Evolutionary conservation across 345 rosid species (phyloP), one percentile per base, ranked within the genome.

Genomic region (Euphorbia peplus): DNA sequence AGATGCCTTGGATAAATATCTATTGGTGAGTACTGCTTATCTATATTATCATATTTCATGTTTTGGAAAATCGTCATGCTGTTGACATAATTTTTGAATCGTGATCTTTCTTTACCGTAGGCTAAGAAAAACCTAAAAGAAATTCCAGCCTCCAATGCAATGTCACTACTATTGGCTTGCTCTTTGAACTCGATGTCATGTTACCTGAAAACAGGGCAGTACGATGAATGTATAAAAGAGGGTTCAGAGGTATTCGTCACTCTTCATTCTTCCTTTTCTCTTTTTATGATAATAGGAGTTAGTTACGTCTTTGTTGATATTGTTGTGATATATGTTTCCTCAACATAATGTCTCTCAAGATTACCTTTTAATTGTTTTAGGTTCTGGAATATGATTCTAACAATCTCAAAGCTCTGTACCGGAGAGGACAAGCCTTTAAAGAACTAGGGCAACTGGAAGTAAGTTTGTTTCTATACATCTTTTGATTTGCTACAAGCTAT

Each of bases 151-250:
- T 79, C 92, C 66, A 78, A 84, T 78, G 83, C 86, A 47, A 83
- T 78, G 69, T 53, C 91, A 42, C 88, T 95, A 55, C 59, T 78
- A 68, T 62, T 86, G 83, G 90, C 92, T 30, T 92, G 98, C 81
- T 90, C 99, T 55, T 92, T 92, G 52, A 95, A 95, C 80, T 69
- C 86, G 68, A 92, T 95, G 99, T 95, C 99, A 25, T 95, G 99
- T 84, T 90, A 92, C 84, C 77, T 95, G 78, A 95, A 88, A 82
- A 87, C 87, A 28, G 76, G 71, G 76, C 88, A 87, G 71, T 86
- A 78, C 56, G 74, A 85, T 24, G 88, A 87, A 52, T 95, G 99
- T 73, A 74, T 92, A 46, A 80, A 79, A 71, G 97, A 86, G 80
- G 98, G 99, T 70, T 83, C 90, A 7, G 97, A 95, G 98, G 98